Evolutionary conservation across 371 early-diverging fungal species (phyloP), one percentile per base, ranked within the genome.

Genomic region (Saksenaea vasiformis): DNA sequence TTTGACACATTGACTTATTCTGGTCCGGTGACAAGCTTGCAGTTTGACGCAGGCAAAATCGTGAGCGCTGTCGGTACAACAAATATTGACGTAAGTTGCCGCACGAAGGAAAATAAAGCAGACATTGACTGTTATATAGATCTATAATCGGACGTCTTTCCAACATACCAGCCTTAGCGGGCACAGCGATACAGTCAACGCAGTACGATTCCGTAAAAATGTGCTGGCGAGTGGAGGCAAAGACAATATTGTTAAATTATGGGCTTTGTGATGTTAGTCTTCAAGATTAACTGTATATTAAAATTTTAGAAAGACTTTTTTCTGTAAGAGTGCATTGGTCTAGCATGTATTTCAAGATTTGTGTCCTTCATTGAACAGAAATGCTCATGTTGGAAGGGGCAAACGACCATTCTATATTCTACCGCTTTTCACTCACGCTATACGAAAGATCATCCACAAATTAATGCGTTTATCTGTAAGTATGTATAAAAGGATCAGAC

Each of bases 121-220:
- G 14, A 31, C 27, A n/a, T 36, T 43, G 11, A 35, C 10, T 1
- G 2, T 15, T 56, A 1, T n/a, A 2, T 67, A 88, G 87, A 68
- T 88, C 5, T 88, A 87, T 70, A 85, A 88, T 60, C 80, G 88
- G 13, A 79, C 78, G 2, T 76, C 83, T 9, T 86, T 86, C 64
- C 87, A 87, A 66, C 85, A 86, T 61, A 77, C 81, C 8, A 67
- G 68, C 27, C 71, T 85, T 41, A 62, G 64, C 3, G 87, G 84
- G 15, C 87, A 88, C 64, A 77, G 73, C 36, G 72, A 69, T 11
- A 72, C 69, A 2, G 79, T 84, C 2, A 76, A 81, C 43, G 70
- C 81, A 24, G 74, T 87, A 26, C 73, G 78, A 56, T 83, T 78
- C 65, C 82, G 76, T 27, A 80, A 81, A 38, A 74, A 74, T 38